phyloP scores from a whole-genome alignment of 441 rosid species.

The Aleurites moluccanus region DNA sequence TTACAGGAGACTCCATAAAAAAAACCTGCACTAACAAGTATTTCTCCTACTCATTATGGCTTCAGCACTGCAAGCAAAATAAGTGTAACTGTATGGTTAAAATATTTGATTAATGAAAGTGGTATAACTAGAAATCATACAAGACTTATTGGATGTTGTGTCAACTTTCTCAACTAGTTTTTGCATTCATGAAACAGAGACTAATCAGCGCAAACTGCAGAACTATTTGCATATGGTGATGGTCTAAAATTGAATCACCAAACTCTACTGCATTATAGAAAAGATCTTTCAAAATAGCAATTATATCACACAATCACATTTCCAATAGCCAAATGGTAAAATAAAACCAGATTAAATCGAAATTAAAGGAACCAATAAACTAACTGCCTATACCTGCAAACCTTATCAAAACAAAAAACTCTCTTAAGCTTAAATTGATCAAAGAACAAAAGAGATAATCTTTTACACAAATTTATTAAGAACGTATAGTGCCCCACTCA shows the following conservation, averaged over 20 bases:
- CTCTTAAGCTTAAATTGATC: constrained; percentile 1
- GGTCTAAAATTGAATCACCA: constrained; percentile 1
- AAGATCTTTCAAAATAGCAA: not conserved
- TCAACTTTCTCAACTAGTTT: not conserved
- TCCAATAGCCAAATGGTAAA: not conserved
- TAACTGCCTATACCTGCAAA: not conserved
- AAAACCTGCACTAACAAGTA: constrained; percentile 25
- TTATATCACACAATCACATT: not conserved
- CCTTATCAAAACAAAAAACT: not conserved
- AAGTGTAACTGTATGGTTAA: not conserved
- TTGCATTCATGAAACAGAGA: not conserved
- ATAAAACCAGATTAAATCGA: not conserved
- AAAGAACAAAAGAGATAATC: not conserved
- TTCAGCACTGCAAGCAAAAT: constrained; percentile 19
- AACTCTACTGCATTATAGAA: not conserved
- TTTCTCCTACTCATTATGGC: constrained; percentile 21
- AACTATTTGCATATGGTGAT: not conserved
- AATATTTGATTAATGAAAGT: constrained; percentile 2
- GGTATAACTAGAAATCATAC: not conserved
- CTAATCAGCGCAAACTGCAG: not conserved
- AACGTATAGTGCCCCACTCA: not conserved
- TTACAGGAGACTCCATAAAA: constrained; percentile 36
- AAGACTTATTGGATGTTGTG: not conserved
- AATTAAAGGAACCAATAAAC: not conserved
- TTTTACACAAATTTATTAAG: not conserved